phyloP scores from a whole-genome alignment of 495 filamentous ascomycete species.

The Aspergillus wentii region DNA sequence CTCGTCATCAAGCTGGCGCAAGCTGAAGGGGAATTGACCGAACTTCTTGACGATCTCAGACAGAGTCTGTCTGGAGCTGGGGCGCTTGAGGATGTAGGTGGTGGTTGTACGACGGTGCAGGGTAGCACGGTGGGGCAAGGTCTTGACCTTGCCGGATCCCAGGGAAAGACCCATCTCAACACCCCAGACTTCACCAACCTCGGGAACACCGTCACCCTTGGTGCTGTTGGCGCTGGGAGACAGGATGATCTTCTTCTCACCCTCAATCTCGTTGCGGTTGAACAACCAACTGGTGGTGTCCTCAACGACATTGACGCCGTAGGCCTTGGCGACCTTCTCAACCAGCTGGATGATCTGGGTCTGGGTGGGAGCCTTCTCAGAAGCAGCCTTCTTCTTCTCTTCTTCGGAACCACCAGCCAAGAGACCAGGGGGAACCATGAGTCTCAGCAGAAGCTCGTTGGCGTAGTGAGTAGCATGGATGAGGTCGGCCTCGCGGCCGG shows the following conservation, averaged over 20 bases:
- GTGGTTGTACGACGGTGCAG: slow-evolving; percentile 88
- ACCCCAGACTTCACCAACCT: slow-evolving; percentile 95
- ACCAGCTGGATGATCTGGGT: slow-evolving; percentile 77
- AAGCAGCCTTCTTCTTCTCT: slow-evolving; percentile 87
- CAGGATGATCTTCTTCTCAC: slow-evolving; percentile 96
- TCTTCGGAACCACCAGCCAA: slow-evolving; percentile 80
- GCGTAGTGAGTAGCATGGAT: slow-evolving; percentile 89
- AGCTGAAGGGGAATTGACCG: slow-evolving; percentile 93
- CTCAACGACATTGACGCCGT: slow-evolving; percentile 91
- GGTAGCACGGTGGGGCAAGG: slow-evolving; percentile 76
- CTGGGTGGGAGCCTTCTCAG: slow-evolving; percentile 74
- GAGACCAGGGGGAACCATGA: slow-evolving; percentile 85
- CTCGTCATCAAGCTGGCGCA: slow-evolving; percentile 96
- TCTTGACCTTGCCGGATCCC: slow-evolving; percentile 92
- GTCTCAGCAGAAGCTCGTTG: slow-evolving; percentile 86
- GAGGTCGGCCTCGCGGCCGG: slow-evolving; percentile 76
- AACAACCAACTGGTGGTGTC: slow-evolving; percentile 96
- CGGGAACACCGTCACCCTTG: slow-evolving; percentile 87
- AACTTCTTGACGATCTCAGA: slow-evolving; percentile 96
- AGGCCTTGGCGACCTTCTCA: slow-evolving; percentile 86
- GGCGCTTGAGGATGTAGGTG: slow-evolving; percentile 86
- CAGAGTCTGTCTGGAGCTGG: slow-evolving; percentile 81
- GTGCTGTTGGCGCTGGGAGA: slow-evolving; percentile 75
- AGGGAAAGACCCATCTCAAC: slow-evolving; percentile 90
- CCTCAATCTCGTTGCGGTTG: slow-evolving; percentile 94